Conservation (phyloP, 2,329 filamentous ascomycete genomes). For the Chlorencoelia australis region DNA sequence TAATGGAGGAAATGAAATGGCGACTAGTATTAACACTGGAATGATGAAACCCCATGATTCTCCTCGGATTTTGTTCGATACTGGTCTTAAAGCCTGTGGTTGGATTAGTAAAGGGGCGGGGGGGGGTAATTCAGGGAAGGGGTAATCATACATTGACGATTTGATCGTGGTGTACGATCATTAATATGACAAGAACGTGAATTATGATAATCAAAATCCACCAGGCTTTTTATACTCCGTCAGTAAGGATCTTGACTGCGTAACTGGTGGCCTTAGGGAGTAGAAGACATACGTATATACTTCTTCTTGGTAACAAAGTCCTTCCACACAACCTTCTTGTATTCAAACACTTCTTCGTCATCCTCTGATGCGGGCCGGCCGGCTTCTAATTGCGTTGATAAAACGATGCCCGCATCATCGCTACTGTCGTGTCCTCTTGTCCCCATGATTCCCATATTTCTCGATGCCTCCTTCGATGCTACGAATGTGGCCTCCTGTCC, state of each 20-base stretch:
- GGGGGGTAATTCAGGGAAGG: constrained; percentile 3
- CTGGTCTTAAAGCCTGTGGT: constrained; percentile 29
- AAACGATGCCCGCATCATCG: too few relatives aligned
- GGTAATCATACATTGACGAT: constrained; percentile 27
- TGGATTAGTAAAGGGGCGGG: too few relatives aligned
- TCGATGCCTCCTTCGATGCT: too few relatives aligned
- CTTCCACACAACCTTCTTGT: constrained; percentile 29
- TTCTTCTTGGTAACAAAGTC: constrained; percentile 28
- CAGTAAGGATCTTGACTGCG: too few relatives aligned
- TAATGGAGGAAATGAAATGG: constrained; percentile 33
- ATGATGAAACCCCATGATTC: constrained; percentile 32
- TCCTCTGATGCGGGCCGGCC: constrained; percentile 3
- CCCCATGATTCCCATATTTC: too few relatives aligned
- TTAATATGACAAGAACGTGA: constrained; percentile 25
- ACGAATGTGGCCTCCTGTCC: too few relatives aligned
- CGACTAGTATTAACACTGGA: constrained; percentile 30
- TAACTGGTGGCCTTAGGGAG: not conserved
- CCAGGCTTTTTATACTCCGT: constrained; percentile 16
- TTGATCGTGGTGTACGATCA: constrained; percentile 31
- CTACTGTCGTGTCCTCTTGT: too few relatives aligned
- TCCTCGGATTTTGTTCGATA: constrained; percentile 30
- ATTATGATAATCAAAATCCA: constrained; percentile 26
- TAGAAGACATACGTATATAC: constrained; percentile 25
- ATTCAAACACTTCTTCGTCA: constrained; percentile 28
- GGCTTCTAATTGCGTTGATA: too few relatives aligned